Evolutionary conservation across 164 flowering plant species (phyloP), one percentile per base, ranked within the genome.

Genomic region (Cinnamomum chago): DNA sequence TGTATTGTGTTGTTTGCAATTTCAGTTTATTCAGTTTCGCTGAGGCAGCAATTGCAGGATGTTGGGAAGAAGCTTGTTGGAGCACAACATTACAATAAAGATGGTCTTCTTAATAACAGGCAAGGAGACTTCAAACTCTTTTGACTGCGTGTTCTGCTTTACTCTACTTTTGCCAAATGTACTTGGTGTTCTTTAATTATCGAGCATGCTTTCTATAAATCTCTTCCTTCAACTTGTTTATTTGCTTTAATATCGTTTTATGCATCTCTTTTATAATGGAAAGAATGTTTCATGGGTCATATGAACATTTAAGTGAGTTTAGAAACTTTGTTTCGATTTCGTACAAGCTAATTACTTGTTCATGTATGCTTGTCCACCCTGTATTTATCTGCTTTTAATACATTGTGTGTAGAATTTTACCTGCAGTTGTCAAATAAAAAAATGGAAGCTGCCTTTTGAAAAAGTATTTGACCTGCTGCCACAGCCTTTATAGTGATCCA

Each of bases 11-110:
- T 50, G 13, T 70, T 64, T 70, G 14, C 50, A 14, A 70, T 73
- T 75, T 81, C 78, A 95, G 99, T 92, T 33, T 93, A 95, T 78
- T 90, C 98, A 2, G 98, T 90, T 71, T 90, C 98, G 55, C 72
- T 95, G 80, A 88, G 97, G 67, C 99, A 92, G 75, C 99, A 95
- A 82, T 82, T 95, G 76, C 98, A 92, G 85, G 99, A 95, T 81
- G 84, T 88, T 64, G 95, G 94, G 60, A 95, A 95, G 85, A 95
- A 92, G 86, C 97, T 93, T 81, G 90, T 93, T 76, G 97, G 97
- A 51, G 97, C 96, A 0, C 97, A 92, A 70, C 99, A 95, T 81
- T 92, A 95, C 79, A 95, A 95, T 84, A 93, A 90, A 83, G 99
- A 95, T 76, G 97, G 98, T 70, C 83, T 87, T 73, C 84, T 95